phyloP scores from a whole-genome alignment of 805 yeast species.

The Ogataea salicorniae region DNA sequence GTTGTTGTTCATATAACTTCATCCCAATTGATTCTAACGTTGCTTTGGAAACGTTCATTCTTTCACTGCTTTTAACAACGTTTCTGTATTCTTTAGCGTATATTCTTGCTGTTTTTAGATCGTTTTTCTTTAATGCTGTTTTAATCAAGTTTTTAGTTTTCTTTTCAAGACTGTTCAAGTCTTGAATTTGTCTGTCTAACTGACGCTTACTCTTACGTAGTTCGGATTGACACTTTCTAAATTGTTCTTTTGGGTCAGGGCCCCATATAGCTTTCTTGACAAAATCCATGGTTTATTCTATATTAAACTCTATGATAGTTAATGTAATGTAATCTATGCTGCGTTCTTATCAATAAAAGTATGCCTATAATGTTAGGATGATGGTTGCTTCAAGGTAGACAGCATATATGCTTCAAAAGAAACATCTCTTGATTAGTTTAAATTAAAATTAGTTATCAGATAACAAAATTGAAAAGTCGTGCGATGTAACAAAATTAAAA shows the following conservation, averaged over 20 bases:
- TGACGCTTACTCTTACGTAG: slow-evolving; percentile 82
- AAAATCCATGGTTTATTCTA: slow-evolving; percentile 57
- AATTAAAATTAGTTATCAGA: too few relatives aligned
- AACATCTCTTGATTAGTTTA: too few relatives aligned
- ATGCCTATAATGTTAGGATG: too few relatives aligned
- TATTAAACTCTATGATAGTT: background rate
- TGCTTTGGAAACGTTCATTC: slow-evolving; percentile 76
- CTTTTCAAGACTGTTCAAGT: slow-evolving; percentile 52
- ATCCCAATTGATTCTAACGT: slow-evolving; percentile 79
- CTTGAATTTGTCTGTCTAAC: slow-evolving; percentile 70
- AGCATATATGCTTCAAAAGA: too few relatives aligned
- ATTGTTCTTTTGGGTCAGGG: slow-evolving; percentile 91
- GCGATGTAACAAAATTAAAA: too few relatives aligned
- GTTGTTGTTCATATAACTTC: slow-evolving; percentile 90
- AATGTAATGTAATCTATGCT: too few relatives aligned
- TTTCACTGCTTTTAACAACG: slow-evolving; percentile 65
- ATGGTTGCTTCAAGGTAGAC: too few relatives aligned
- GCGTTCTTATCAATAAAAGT: too few relatives aligned
- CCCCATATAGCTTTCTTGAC: slow-evolving; percentile 90
- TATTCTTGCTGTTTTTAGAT: slow-evolving; percentile 64
- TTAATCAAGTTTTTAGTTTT: slow-evolving; percentile 77
- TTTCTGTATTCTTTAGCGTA: slow-evolving; percentile 80
- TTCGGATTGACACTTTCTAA: slow-evolving; percentile 70
- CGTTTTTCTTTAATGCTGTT: slow-evolving; percentile 70
- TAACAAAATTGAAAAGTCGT: too few relatives aligned